Base-by-base conservation (phyloP, 148 eudicot genomes). In the Amaranthus cruentus region DNA sequence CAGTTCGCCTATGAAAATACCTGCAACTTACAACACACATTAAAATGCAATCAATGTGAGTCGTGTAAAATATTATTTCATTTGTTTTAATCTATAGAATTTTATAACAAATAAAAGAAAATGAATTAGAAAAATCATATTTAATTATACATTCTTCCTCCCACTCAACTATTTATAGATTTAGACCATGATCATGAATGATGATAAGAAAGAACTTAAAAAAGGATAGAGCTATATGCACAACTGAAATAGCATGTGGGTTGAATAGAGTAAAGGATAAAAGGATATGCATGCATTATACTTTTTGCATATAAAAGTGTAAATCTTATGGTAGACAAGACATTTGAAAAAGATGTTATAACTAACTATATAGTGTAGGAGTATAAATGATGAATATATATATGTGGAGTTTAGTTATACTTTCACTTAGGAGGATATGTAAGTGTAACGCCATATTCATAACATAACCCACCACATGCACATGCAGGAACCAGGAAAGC, bases 171-270 rank as follows among this genome's bases (percentile, higher is more conserved):
- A 28, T 28, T 28, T 28, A 28, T 28, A 28, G 38, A 28, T 28
- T 28, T 28, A 28, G 38, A 28, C 38, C 1, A 28, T 28, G 38
- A 28, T 2, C 38, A 28, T 28, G 38, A 28, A 28, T 28, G 38
- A 28, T 28, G 38, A 28, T 0, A 28, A 28, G 38, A 28, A 28
- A 28, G 38, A 28, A 28, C 38, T 28, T 28, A 28, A 28, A 28
- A 28, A 28, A 28, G 38, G 38, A 28, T 28, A 28, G 38, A 28
- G 38, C 38, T 28, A 28, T 28, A 28, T 28, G 55, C 74, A 64
- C 52, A 60, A 47, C 67, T 66, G 74, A 72, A 63, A 71, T 42
- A 75, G 81, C 84, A 82, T 78, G 81, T 79, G 82, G 69, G 77
- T 47, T 21, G 73, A 59, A 44, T 48, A 55, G 54, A 55, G 47